Evolutionary conservation across 176 grass and related monocot species (phyloP), one percentile per base, ranked within the genome.

Genomic region (Carex scoparia): DNA sequence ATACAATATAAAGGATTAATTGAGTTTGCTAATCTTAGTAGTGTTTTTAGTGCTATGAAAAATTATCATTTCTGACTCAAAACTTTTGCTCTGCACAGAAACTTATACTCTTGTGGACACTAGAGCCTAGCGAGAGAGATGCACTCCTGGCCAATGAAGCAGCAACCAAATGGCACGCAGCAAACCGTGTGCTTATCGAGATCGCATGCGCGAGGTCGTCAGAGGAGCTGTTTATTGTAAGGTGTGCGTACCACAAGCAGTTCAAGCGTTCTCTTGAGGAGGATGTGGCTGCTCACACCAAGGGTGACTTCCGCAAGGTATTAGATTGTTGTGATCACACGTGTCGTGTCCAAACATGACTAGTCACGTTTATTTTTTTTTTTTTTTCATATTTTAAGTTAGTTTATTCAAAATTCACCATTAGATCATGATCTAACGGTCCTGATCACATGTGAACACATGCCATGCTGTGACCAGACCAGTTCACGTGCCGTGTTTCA

Each of bases 261-360:
- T 95, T 89, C 89, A 98, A 95, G 88, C 89, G 91, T 8, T 93
- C 92, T 63, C 91, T 98, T 65, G 95, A 98, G 88, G 95, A 98
- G 85, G 95, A 98, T 15, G 91, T 98, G 69, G 91, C 91, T 1
- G 89, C 85, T 0, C 95, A 93, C 59, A 88, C 82, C 86, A 89
- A 83, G 1, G 95, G 91, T 2, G 93, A 98, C 73, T 94, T 98
- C 93, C 85, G 93, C 75, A 98, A 95, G 44, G 38, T 40, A 37
- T 37, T 37, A 37, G 35, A 37, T 37, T 37, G 23, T 23, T 23
- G 23, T 23, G 23, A 23, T 23, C 23, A 23, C 23, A 23, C 23
- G 23, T 23, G 23, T 23, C 23, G 23, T 23, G 23, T 23, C 23
- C 23, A 23, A 23, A 23, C 23, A 23, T 23, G 23, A 37, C 35